Base-by-base conservation (phyloP, 192 early-diverging fungal genomes). In the Phlyctochytrium planicorne region DNA sequence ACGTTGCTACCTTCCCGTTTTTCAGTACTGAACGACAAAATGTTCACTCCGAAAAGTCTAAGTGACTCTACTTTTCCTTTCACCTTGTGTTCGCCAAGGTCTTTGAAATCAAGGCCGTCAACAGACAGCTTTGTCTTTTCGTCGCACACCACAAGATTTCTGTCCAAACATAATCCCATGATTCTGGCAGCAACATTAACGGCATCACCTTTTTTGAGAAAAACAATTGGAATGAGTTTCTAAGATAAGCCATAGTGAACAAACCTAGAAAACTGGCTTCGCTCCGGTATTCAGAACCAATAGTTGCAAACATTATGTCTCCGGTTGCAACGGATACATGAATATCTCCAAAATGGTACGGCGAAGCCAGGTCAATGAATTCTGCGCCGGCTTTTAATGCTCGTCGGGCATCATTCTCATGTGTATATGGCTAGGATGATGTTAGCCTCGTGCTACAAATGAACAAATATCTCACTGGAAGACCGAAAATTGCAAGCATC, bases 211-310 rank as follows among this genome's bases (percentile, higher is more conserved):
- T n/a, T n/a, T n/a, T n/a, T n/a, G n/a, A n/a, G n/a, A n/a, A n/a
- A n/a, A n/a, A n/a, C n/a, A n/a, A n/a, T n/a, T n/a, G n/a, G n/a
- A n/a, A n/a, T n/a, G n/a, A n/a, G n/a, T n/a, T n/a, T n/a, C n/a
- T n/a, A n/a, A n/a, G n/a, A n/a, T n/a, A n/a, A n/a, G n/a, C n/a
- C n/a, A n/a, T n/a, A n/a, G n/a, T n/a, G n/a, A n/a, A n/a, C n/a
- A n/a, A n/a, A n/a, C n/a, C 55, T 4, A 57, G 55, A 27, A 57
- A 57, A 29, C 55, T 57, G 20, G 55, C 16, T 57, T 57, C 55
- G 27, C 12, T 6, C 12, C 55, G 55, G 16, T 12, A 20, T 4
- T 10, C 55, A 6, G 12, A 6, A 6, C 55, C 55, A 27, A 57
- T 57, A 10, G 6, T 14, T 12, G 12, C 27, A 29, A 57, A 29